Base-by-base conservation (phyloP, 768 basidiomycete species). In the Myochromella boudieri region DNA sequence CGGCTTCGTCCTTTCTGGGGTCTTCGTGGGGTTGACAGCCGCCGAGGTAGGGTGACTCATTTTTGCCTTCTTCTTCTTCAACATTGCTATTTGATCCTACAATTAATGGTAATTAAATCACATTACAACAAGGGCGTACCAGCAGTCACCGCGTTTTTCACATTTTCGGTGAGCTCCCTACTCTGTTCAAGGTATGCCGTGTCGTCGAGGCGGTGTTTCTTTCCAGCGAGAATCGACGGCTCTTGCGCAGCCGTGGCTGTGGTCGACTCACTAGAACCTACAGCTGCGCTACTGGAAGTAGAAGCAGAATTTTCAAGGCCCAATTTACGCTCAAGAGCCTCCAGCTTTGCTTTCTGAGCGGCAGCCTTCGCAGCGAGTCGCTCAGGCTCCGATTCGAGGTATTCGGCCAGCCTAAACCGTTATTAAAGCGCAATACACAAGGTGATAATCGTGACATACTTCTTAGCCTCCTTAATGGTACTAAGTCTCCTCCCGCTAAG, bases 381-480 rank as follows among this genome's bases (percentile, higher is more conserved):
- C 29, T 84, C 80, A 0, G 91, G 87, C 58, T 92, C 92, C 18
- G 77, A 75, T 60, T 94, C 92, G 52, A 97, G 78, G 62, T 94
- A 91, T 52, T 87, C 84, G 0, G 88, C 89, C 32, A 95, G 69
- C 56, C 91, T 95, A 15, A 11, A 27, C 15, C 12, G 29, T 46
- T 34, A 31, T 38, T 5, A 32, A 2, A 31, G 28, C 33, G 10
- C 14, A 15, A 20, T 26, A 20, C 7, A 22, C 10, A 14, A 38
- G 12, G 32, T 6, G 39, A 41, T 11, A 5, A n/a, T n/a, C n/a
- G n/a, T 2, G 17, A 70, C 81, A 39, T 56, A 93, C 94, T 85
- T 87, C 66, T 97, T 91, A 1, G 95, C 97, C 58, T 97, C 94
- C 67, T 97, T 97, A 60, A 99, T 83, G 0, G 95, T 97, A 59